A percentile compares a stretch with the other conserved stretches of the same genome.
These are phyloP conservation scores for Paraconiothyrium sp. DNA, from an alignment of 2,329 filamentous ascomycete species.

Conservation along the genomic window DNA sequence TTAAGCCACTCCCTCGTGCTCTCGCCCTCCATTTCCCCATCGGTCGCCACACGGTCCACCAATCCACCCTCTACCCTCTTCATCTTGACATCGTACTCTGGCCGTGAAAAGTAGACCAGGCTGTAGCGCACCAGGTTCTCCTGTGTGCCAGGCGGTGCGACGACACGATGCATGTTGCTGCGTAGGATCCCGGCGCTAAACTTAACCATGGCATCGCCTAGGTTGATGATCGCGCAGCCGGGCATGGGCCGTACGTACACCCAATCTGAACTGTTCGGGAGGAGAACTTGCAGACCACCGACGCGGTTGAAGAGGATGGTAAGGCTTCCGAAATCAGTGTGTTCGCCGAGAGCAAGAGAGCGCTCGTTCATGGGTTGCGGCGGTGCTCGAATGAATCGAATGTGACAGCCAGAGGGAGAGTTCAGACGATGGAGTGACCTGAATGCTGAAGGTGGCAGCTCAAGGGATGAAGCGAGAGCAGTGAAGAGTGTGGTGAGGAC, in stretches of 20 bases:
- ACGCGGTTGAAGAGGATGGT: conserved; percentile 54
- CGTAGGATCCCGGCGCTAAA: conserved; percentile 4
- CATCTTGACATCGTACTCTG: conserved; percentile 11
- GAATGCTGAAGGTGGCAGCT: conserved; percentile 1
- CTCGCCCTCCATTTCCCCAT: not conserved
- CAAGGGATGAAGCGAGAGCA: conserved; percentile 2
- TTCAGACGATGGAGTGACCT: conserved; percentile 7
- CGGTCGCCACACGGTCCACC: not conserved
- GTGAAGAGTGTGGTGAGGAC: conserved; percentile 5
- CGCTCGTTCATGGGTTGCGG: not conserved
- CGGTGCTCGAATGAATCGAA: conserved; percentile 12
- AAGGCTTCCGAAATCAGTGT: conserved; percentile 53
- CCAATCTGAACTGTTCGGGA: conserved; percentile 35
- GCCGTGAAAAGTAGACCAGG: conserved; percentile 4
- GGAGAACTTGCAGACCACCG: conserved; percentile 52
- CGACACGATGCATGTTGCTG: conserved; percentile 9
- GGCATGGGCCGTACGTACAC: conserved; percentile 49
- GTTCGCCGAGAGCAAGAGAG: conserved; percentile 18
- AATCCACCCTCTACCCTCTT: conserved; percentile 1
- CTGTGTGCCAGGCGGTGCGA: conserved; percentile 3
- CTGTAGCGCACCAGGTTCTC: conserved; percentile 2
- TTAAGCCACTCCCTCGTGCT: conserved; percentile 9
- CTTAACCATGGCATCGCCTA: conserved; percentile 48
- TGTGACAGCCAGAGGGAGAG: conserved; percentile 7
- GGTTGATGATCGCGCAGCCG: conserved; percentile 52